Evolutionary conservation across 139 green algal species (phyloP).

Genomic region (Tetratostichococcus sp.): DNA sequence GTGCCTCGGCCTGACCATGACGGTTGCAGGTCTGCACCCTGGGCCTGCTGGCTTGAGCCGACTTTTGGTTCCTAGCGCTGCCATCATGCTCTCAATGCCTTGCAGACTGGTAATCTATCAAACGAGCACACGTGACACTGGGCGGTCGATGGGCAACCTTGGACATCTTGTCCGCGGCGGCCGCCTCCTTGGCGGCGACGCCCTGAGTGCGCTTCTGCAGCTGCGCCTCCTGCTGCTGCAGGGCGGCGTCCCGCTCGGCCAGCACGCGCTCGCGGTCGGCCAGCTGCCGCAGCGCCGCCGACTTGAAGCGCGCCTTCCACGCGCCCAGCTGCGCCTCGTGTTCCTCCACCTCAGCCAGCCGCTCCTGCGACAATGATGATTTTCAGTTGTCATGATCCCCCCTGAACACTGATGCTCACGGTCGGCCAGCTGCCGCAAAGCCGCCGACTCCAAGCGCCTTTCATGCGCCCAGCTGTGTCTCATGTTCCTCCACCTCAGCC

Average conservation of each 20-base stretch:
- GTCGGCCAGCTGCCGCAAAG: constrained; percentile 36
- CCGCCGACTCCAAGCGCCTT: constrained; percentile 42
- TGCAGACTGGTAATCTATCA: too few relatives aligned
- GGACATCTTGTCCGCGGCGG: background rate
- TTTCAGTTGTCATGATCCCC: too few relatives aligned
- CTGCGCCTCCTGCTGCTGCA: constrained; percentile 25
- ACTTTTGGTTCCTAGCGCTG: too few relatives aligned
- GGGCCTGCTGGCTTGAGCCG: too few relatives aligned
- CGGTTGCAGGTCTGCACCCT: too few relatives aligned
- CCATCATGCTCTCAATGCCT: too few relatives aligned
- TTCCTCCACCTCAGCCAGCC: constrained; percentile 27
- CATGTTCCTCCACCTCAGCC: constrained; percentile 31
- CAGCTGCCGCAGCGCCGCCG: constrained; percentile 40
- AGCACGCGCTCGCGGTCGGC: constrained; percentile 34
- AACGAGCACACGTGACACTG: too few relatives aligned
- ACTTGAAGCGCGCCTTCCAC: constrained; percentile 42
- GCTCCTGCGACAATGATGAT: background rate
- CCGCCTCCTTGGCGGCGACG: constrained; percentile 7
- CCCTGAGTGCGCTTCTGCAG: constrained; percentile 10
- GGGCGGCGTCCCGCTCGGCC: constrained; percentile 32
- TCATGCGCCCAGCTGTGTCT: constrained; percentile 41
- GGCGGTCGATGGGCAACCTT: too few relatives aligned
- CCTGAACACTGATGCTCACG: too few relatives aligned
- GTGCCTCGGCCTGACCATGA: background rate
- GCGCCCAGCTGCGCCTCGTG: constrained; percentile 39